Evolutionary conservation across 352 stramenopile species (phyloP).

Genomic region (Phytophthora chlamydospora): DNA sequence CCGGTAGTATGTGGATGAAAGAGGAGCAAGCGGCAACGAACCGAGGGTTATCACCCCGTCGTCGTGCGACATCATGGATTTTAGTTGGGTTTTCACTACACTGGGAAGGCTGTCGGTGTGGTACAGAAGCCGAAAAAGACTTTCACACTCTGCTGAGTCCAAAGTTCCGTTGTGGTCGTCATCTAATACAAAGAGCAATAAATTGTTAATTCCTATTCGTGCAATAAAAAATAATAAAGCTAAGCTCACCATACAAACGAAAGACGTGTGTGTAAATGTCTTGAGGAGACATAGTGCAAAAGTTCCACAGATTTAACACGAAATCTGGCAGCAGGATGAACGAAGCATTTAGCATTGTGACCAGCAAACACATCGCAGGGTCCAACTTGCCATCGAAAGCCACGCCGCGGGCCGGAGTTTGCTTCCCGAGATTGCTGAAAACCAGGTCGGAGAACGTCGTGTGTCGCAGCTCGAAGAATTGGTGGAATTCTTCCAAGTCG

Average conservation of each 20-base stretch:
- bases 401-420: slow-evolving; percentile 41
- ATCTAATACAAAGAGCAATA: slow-evolving; percentile 21
- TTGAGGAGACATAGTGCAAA: slow-evolving; percentile 53
- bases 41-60: slow-evolving; percentile 37
- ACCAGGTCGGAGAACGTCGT: slow-evolving; percentile 56
- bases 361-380: no score
- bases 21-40: background rate
- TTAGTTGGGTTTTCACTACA: slow-evolving; percentile 39
- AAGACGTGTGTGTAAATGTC: slow-evolving; percentile 52
- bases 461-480: slow-evolving; percentile 45
- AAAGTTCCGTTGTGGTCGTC: slow-evolving; percentile 54
- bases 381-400: slow-evolving; percentile 46
- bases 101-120: slow-evolving; percentile 47
- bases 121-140: slow-evolving; percentile 58
- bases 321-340: slow-evolving; percentile 39
- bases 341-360: background rate
- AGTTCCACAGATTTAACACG: slow-evolving; percentile 65
- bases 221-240: background rate
- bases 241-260: slow-evolving; percentile 45
- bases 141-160: slow-evolving; percentile 54
- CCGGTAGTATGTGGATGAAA: no score
- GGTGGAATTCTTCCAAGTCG: slow-evolving; percentile 57
- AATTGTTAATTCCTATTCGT: background rate
- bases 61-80: slow-evolving; percentile 40
- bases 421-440: slow-evolving; percentile 59